Evolutionary conservation across 768 basidiomycete genomes (phyloP), one percentile per base, ranked within the genome.

Genomic region (Steccherinum ochraceum): DNA sequence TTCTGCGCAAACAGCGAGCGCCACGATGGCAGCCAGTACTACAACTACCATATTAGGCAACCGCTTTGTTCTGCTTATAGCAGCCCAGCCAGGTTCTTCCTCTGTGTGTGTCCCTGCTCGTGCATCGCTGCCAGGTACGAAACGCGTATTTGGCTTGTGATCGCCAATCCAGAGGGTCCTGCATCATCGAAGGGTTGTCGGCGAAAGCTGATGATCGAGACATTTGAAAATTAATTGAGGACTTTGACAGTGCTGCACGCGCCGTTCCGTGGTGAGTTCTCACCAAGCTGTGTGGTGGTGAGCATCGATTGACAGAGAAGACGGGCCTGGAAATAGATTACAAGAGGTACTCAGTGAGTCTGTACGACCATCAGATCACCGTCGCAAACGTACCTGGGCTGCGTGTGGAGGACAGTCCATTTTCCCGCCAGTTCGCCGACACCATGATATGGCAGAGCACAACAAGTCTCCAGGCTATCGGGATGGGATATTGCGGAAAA

Each of bases 1-100:
- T 39, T 35, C 49, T 49, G 27, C 30, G 49, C 35, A 21, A 35
- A 39, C 41, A 19, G 10, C 48, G 51, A 52, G 58, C 56, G 56
- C 45, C 47, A 48, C 21, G 30, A 35, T 7, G 30, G 16, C 4
- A 35, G 40, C 41, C 45, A 49, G 42, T 53, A 53, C 46, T 46
- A 56, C 50, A 23, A 47, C 51, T 57, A 39, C 59, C 55, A 43
- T 48, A 51, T 46, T 45, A 23, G 44, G 61, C 49, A 53, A 24
- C 21, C 18, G 35, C 56, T 49, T 64, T 64, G 63, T 64, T 46
- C 63, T 46, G 49, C 21, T 54, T 48, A 53, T 56, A 56, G 59
- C 24, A 57, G 30, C n/a, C 30, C 7, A 16, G 7, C 16, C 30
- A 35, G 30, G 30, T 35, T 35, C 30, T 7, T 7, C 7, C 16